Base-by-base conservation (phyloP, 495 filamentous ascomycete species). In the Copromyces sp. region DNA sequence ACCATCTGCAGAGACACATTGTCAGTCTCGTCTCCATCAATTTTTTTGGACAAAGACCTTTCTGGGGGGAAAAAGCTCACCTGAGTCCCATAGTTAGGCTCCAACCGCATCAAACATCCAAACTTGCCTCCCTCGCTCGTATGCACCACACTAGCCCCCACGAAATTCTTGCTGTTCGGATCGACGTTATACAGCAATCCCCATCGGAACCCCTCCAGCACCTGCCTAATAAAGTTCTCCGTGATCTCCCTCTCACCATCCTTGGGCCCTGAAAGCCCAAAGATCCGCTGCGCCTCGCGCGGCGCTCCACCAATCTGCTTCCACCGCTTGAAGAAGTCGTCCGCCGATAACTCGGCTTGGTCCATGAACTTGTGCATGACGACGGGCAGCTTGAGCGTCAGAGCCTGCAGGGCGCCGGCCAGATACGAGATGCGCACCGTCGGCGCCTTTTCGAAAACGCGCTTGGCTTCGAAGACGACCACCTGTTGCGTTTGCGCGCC, bases 311-410 rank as follows among this genome's bases (percentile, higher is more conserved):
- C 96, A 77, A 99, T 98, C 81, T 99, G 96, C 81, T 95, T 93
- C 96, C 96, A 99, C 29, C 96, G 86, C 84, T 95, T 98, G 85
- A 99, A 99, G 82, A 98, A 99, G 73, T 98, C 95, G 68, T 98
- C 95, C 0, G 89, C 89, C 9, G 87, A 87, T 44, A 99, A 81
- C 45, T 92, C 87, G 0, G 96, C 94, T 0, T 92, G 89, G 72
- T 97, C 94, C 94, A 98, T 97, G 82, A 95, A 99, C 75, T 98
- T 96, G 78, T 97, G 94, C 72, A 94, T 88, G 3, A 92, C 83
- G 4, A 99, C 89, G 0, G 96, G 96, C 4, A 99, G 87, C 79
- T 94, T 93, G 16, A 99, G 86, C 0, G 95, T 98, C 39, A 98
- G 85, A 1, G 94, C 94, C 81, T 99, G 96, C 65, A 98, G 86